Percentiles rank a stretch among this genome's conserved stretches.
These are phyloP conservation scores for Apiotrichum akiyoshidainum DNA, from an alignment of 1,284 basidiomycete genomes.

Conservation along the genomic window DNA sequence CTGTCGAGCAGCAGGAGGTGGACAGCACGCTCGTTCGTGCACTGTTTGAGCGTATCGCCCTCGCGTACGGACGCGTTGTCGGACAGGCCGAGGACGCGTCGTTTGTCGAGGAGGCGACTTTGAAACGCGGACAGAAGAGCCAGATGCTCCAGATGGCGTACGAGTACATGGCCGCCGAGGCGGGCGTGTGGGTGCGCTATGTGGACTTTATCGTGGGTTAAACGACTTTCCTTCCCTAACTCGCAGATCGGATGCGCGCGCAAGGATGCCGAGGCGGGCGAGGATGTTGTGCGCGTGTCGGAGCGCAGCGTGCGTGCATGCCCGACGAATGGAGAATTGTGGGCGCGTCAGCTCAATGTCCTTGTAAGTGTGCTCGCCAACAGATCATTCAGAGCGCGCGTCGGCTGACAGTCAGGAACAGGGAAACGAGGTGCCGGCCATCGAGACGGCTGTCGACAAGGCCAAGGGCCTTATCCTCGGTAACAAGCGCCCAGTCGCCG, in stretches of 20 bases:
- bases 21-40: slow-evolving; percentile 61
- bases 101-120: slow-evolving; percentile 61
- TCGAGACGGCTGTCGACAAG: slow-evolving; percentile 12
- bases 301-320: slow-evolving; percentile 37
- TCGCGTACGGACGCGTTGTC: slow-evolving; percentile 56
- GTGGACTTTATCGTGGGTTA: slow-evolving; percentile 34
- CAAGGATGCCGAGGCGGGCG: slow-evolving; percentile 50
- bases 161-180: slow-evolving; percentile 42
- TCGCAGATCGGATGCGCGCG: background rate
- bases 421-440: slow-evolving; percentile 5
- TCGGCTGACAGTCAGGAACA: slow-evolving; percentile 13
- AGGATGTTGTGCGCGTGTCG: slow-evolving; percentile 58
- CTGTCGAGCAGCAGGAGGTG: slow-evolving; percentile 13
- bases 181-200: slow-evolving; percentile 41
- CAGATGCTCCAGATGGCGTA: slow-evolving; percentile 21
- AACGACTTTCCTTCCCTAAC: background rate
- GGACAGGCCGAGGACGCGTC: slow-evolving; percentile 51
- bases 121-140: slow-evolving; percentile 5
- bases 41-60: slow-evolving; percentile 73
- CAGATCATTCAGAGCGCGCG: no score
- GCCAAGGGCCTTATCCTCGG: slow-evolving; percentile 13
- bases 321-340: slow-evolving; percentile 37
- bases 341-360: slow-evolving; percentile 35
- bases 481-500: slow-evolving; percentile 8
- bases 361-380: slow-evolving; percentile 8